These are phyloP conservation scores for Ballota nigra DNA, from an alignment of 257 asterid genomes.

Conservation along the genomic window DNA sequence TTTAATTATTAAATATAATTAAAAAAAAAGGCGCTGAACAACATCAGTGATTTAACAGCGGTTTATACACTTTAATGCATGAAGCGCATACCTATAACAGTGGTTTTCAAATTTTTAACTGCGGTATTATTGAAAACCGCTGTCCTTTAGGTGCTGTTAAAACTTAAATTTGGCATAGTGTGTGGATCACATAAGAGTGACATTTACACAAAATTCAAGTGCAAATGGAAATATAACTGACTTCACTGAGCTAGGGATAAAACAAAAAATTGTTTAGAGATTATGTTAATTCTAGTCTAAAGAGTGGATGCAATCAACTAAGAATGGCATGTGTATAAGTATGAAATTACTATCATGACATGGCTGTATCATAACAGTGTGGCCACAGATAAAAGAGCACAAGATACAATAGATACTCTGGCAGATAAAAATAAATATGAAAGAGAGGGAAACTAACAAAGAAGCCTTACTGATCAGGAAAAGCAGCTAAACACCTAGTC, in stretches of 20 bases:
- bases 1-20: no score
- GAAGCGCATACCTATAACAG: no score
- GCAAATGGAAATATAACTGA: not conserved
- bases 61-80: no score
- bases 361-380: not conserved
- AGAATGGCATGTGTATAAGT: not conserved
- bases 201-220: not conserved
- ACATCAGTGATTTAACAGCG: no score
- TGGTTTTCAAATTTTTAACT: no score
- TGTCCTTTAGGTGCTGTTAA: no score
- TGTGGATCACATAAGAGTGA: no score
- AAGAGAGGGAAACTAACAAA: conserved; percentile 51
- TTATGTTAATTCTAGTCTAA: not conserved
- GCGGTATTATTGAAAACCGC: no score
- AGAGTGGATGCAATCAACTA: conserved; percentile 14
- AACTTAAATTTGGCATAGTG: no score
- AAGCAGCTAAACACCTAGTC: conserved; percentile 95
- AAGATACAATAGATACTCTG: conserved; percentile 9
- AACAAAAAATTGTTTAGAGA: not conserved
- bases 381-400: conserved; percentile 11
- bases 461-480: conserved; percentile 98
- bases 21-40: no score
- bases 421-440: conserved; percentile 12
- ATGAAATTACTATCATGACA: not conserved
- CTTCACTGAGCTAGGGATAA: not conserved